Base-by-base conservation (phyloP, 2,329 filamentous ascomycete genomes). In the Penicillium palitans region DNA sequence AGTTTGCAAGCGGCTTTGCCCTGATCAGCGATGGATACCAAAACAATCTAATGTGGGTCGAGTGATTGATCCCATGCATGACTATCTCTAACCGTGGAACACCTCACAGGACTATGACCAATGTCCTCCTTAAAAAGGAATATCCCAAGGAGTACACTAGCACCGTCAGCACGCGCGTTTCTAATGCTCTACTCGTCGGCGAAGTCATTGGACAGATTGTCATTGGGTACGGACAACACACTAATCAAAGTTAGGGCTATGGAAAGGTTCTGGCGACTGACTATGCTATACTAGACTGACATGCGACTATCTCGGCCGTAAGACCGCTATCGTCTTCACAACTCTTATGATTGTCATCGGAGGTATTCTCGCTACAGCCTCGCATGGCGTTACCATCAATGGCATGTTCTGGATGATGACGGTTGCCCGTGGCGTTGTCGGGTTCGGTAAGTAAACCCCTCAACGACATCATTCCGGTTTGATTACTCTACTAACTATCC, bases 401-500 rank as follows among this genome's bases (percentile, higher is more conserved):
- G 79, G 78, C 57, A 82, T 83, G 79, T 79, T 81, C 55, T 82
- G 80, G 80, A 82, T 82, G 76, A 71, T 83, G 72, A 81, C 78
- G 0, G 69, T 83, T 19, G 75, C 79, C 6, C 75, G 81, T 42
- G 81, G 81, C 6, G 72, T 81, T 21, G 76, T 78, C 13, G 79
- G 80, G 2, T 79, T 82, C 19, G 80, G 80, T 45, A 59, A 24
- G 61, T 50, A 9, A 6, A 25, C 2, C 19, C 19, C 19, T 40
- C 46, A 25, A 25, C 5, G 13, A 8, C 9, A 12, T 10, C 19
- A 24, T 17, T 35, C 19, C 13, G 12, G 15, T 9, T 17, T n/a
- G 3, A 0, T n/a, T 8, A 25, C 15, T 37, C 31, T 35, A 25
- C 31, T 52, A 48, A 52, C n/a, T 2, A 10, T 9, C 29, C 9